A percentile compares a stretch with the other conserved stretches of the same genome.
These are phyloP conservation scores for Saturnispora sekii DNA, from an alignment of 805 yeast species.

Conservation along the genomic window DNA sequence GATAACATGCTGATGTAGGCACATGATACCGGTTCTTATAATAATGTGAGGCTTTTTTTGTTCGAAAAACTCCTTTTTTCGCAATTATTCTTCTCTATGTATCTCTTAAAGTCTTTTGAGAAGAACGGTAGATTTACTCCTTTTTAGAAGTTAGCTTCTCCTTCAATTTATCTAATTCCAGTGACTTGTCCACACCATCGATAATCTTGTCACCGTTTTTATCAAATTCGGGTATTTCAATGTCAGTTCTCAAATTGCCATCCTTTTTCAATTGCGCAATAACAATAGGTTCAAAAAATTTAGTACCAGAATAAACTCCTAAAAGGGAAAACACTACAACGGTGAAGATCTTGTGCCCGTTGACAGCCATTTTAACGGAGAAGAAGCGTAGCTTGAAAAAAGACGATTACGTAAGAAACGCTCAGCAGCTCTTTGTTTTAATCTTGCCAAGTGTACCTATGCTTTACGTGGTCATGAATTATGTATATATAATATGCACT, in stretches of 20 bases:
- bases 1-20: too few relatives aligned
- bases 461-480: too few relatives aligned
- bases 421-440: too few relatives aligned
- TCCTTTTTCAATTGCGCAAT: slow-evolving; percentile 58
- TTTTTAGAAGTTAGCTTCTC: slow-evolving; percentile 14
- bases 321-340: slow-evolving; percentile 22
- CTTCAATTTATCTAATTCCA: slow-evolving; percentile 17
- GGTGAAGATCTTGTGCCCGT: slow-evolving; percentile 16
- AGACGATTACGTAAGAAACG: too few relatives aligned
- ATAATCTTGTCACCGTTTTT: slow-evolving; percentile 30
- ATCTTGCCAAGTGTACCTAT: too few relatives aligned
- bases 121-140: slow-evolving; percentile 4
- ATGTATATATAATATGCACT: too few relatives aligned
- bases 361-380: slow-evolving; percentile 6
- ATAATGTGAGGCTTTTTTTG: neutral
- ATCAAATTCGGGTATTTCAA: slow-evolving; percentile 45
- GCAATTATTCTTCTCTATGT: neutral
- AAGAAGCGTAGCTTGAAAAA: neutral
- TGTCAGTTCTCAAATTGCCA: slow-evolving; percentile 53
- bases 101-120: neutral
- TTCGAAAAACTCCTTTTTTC: neutral
- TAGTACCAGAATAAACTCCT: slow-evolving; percentile 46
- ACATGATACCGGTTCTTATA: neutral
- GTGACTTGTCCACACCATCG: slow-evolving; percentile 16
- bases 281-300: slow-evolving; percentile 66